Percentiles rank a stretch among this genome's conserved stretches.
phyloP scores from a whole-genome alignment of 495 filamentous ascomycete species.

The Penicillium cinerascens region DNA sequence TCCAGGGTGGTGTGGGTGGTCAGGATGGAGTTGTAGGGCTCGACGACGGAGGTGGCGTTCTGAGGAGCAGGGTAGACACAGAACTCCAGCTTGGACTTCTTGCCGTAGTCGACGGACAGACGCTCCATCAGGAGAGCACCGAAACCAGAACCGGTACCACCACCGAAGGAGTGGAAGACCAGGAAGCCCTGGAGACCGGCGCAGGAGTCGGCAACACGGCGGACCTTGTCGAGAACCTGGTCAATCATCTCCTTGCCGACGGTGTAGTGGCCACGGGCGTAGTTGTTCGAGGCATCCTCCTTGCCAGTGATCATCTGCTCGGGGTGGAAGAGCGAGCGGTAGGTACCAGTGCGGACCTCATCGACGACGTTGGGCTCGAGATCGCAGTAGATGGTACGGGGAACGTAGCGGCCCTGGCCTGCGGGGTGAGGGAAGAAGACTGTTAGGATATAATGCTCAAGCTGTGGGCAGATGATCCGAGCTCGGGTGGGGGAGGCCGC shows the following conservation, averaged over 20 bases:
- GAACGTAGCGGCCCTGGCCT: constrained; percentile 99
- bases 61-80: constrained; percentile 97
- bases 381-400: constrained; percentile 98
- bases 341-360: constrained; percentile 96
- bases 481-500: neutral
- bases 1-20: constrained; percentile 98
- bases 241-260: constrained; percentile 99
- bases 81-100: constrained; percentile 99
- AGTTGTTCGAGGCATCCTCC: constrained; percentile 99
- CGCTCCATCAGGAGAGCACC: constrained; percentile 97
- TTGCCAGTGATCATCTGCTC: constrained; percentile 99
- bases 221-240: constrained; percentile 92
- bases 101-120: constrained; percentile 95
- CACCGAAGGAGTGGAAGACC: constrained; percentile 99
- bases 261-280: constrained; percentile 97
- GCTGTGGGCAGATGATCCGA: neutral
- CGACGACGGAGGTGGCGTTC: constrained; percentile 94
- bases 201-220: constrained; percentile 94
- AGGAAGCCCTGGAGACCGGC: constrained; percentile 97
- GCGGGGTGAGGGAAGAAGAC: constrained; percentile 16
- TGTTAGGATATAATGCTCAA: constrained; percentile 11
- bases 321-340: constrained; percentile 94
- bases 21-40: constrained; percentile 99
- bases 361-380: constrained; percentile 99
- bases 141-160: constrained; percentile 97